Base-by-base conservation (phyloP, 1,284 basidiomycete genomes). In the Fomitopsis betulina region DNA sequence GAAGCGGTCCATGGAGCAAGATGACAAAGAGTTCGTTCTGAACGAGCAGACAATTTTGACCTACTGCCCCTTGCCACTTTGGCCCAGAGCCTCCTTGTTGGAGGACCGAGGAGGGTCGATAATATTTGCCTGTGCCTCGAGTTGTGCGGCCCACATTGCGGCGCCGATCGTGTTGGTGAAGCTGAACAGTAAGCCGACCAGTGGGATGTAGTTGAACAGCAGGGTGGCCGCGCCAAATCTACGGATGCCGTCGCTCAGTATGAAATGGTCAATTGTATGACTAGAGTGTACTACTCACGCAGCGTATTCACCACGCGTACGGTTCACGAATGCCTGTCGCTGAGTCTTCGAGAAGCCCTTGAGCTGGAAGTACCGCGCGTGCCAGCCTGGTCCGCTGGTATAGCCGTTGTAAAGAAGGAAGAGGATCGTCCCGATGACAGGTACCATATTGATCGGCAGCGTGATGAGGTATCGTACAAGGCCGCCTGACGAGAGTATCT, bases 331-430 rank as follows among this genome's bases (percentile, higher is more conserved):
- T 1, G 76, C 73, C 3, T 80, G 75, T 21, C 80, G 73, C 45
- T 79, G 75, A 47, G 70, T 60, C 32, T 74, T 68, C 59, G 81
- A 74, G 56, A 81, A 77, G 8, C 79, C 78, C 70, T 88, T 89
- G 56, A 89, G 76, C 70, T 87, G 81, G 73, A 89, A 90, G 70
- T 89, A 90, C 37, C 86, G 80, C 5, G 78, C 69, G 68, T 89
- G 87, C 71, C 80, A 86, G 6, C 76, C 71, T 0, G 84, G 86
- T 13, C 86, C 86, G 17, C 64, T 59, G 38, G 60, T 63, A 53
- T 70, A 60, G 1, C 79, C 79, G 58, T 82, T 82, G 65, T 77
- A 78, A 19, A 82, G 59, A 45, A 85, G 66, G 74, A 91, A 91
- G 59, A 85, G 70, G 8, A 76, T 79, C 0, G 87, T 89, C 9